These are phyloP conservation scores for Fusarium nisikadoi DNA, from an alignment of 2,329 filamentous ascomycete genomes.

Conservation along the genomic window DNA sequence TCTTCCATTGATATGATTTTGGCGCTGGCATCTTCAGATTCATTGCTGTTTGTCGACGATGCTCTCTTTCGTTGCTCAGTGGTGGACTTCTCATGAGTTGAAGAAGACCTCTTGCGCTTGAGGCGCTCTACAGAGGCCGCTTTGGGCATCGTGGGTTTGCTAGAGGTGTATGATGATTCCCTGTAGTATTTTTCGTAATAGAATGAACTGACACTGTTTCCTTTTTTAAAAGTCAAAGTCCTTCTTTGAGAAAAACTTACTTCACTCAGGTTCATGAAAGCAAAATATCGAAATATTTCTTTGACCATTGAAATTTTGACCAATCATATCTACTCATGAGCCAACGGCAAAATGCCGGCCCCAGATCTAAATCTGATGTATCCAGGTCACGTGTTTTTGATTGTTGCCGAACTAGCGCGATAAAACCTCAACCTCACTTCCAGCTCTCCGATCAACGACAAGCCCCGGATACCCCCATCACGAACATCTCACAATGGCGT, in stretches of 20 bases:
- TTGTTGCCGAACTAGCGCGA: constrained; percentile 56
- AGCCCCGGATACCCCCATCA: constrained; percentile 62
- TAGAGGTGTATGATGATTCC: not conserved
- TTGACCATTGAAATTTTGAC: constrained; percentile 41
- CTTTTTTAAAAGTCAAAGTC: not conserved
- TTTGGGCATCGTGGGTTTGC: constrained; percentile 42
- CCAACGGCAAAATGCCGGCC: constrained; percentile 44
- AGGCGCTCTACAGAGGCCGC: constrained; percentile 45
- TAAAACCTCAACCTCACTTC: constrained; percentile 63
- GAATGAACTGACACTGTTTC: not conserved
- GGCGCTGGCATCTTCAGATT: constrained; percentile 65
- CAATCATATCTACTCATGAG: constrained; percentile 42
- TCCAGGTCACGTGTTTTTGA: constrained; percentile 51
- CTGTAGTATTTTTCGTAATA: not conserved
- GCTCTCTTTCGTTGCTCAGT: constrained; percentile 61
- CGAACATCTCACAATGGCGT: constrained; percentile 87
- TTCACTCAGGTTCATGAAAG: constrained; percentile 35
- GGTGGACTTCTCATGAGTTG: constrained; percentile 55
- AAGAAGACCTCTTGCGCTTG: constrained; percentile 65
- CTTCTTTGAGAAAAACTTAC: constrained; percentile 2
- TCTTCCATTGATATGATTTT: constrained; percentile 80
- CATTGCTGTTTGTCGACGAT: constrained; percentile 60
- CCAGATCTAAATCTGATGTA: constrained; percentile 34
- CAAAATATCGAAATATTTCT: constrained; percentile 48
- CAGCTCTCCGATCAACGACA: constrained; percentile 59